Base-by-base conservation (phyloP, 2,329 filamentous ascomycete species). In the Laburnicola sp. region DNA sequence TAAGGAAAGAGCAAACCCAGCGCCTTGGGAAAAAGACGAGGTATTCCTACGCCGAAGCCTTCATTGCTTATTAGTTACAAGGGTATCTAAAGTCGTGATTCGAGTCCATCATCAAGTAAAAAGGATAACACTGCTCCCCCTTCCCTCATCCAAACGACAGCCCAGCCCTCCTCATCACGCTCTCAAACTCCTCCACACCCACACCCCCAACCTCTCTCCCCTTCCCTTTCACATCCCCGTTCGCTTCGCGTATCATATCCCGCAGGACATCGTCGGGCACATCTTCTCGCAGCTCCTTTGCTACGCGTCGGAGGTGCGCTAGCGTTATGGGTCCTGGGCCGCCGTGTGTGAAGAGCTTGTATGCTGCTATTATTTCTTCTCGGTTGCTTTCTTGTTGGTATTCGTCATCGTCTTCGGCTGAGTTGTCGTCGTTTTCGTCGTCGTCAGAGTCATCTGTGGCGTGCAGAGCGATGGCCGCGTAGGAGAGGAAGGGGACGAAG, bases 221-320 rank as follows among this genome's bases (percentile, higher is more conserved):
- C 3, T 64, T 63, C 4, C 60, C 63, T 43, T 66, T 66, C 25
- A 81, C 84, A 1, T 89, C 91, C 2, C 89, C 89, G 72, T 95
- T 97, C 42, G 93, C 94, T 78, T 97, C 93, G 42, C 91, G 77
- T 51, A 99, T 87, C 94, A 99, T 99, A 76, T 97, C 91, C 75
- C 84, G 85, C 67, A 99, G 76, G 67, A 96, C 75, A 42, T 90
- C 86, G 64, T 97, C 94, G 52, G 84, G 83, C 23, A 96, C 86
- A 45, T 86, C 90, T 74, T 96, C 91, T 74, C 91, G 89, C 63
- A 99, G 75, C 63, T 90, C 83, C 60, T 83, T 85, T 36, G 92
- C 91, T 47, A 97, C 86, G 64, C 87, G 81, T 67, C 84, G 83
- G 68, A 99, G 75, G 74, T 96, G 88, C 11, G 81, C 82, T 26